phyloP scores from a whole-genome alignment of 352 stramenopile species.

The Elongisporangium undulatum region DNA sequence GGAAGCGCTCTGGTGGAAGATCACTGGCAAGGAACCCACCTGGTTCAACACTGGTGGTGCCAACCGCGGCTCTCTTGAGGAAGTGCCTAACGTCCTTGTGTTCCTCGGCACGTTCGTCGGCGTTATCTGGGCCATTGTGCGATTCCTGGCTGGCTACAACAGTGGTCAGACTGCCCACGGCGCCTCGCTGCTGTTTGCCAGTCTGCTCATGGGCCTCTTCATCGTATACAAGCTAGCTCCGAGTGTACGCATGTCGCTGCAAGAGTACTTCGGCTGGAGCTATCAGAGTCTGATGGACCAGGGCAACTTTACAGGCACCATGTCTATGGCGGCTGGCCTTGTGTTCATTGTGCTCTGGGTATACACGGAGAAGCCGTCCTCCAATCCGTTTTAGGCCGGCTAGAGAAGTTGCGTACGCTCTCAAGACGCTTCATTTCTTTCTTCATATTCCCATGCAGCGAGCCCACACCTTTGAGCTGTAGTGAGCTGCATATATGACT shows the following conservation, averaged over 20 bases:
- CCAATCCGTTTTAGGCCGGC: conserved; percentile 60
- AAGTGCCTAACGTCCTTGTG: conserved; percentile 75
- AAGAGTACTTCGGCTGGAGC: conserved; percentile 88
- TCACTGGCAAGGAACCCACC: conserved; percentile 71
- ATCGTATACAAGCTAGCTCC: conserved; percentile 76
- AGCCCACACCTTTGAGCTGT: not conserved
- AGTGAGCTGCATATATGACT: not conserved
- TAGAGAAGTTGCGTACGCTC: conserved; percentile 1
- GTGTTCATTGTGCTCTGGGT: conserved; percentile 81
- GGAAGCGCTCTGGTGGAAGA: conserved; percentile 81
- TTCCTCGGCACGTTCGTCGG: conserved; percentile 69
- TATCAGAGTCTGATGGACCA: conserved; percentile 83
- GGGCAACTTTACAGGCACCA: conserved; percentile 75
- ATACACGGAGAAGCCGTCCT: conserved; percentile 77
- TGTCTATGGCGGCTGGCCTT: conserved; percentile 69
- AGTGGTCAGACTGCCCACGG: conserved; percentile 66
- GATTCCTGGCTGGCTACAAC: conserved; percentile 80
- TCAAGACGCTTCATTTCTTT: not conserved
- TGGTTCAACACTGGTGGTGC: conserved; percentile 82
- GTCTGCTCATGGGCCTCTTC: conserved; percentile 79
- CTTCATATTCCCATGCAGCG: not conserved
- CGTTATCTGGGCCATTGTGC: conserved; percentile 65
- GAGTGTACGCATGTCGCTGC: conserved; percentile 82
- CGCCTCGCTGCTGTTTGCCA: conserved; percentile 67
- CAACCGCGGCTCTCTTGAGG: conserved; percentile 51